Evolutionary conservation across 2,329 filamentous ascomycete species (phyloP).

Genomic region (Botryotinia convoluta): DNA sequence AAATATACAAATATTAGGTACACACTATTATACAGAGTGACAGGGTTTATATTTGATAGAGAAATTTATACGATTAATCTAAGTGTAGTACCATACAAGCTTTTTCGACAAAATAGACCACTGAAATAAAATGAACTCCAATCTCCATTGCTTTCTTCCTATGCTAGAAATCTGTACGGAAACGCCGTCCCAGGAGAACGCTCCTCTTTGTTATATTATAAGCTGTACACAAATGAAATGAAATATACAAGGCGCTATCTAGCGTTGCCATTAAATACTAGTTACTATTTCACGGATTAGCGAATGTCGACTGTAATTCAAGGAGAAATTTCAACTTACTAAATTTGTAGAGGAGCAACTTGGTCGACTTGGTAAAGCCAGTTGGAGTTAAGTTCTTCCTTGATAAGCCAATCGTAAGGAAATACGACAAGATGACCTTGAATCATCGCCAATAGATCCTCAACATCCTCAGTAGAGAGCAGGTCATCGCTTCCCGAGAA

Average conservation of each 20-base stretch:
- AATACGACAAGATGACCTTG: conserved; percentile 90
- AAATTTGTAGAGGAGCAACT: conserved; percentile 94
- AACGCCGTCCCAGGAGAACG: conserved; percentile 12
- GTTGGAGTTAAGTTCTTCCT: conserved; percentile 88
- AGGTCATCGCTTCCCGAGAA: conserved; percentile 70
- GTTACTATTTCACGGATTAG: conserved; percentile 59
- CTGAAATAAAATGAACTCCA: conserved; percentile 14
- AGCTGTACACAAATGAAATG: conserved; percentile 14
- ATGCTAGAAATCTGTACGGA: conserved; percentile 16
- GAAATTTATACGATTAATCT: conserved; percentile 7
- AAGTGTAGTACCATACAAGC: conserved; percentile 2
- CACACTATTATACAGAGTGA: not conserved
- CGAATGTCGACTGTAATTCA: conserved; percentile 92
- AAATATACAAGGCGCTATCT: conserved; percentile 15
- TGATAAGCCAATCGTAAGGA: conserved; percentile 92
- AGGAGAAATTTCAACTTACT: conserved; percentile 68
- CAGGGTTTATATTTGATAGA: conserved; percentile 3
- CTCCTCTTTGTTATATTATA: conserved; percentile 14
- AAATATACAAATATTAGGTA: conserved; percentile 11
- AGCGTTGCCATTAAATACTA: conserved; percentile 17
- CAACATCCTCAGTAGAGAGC: conserved; percentile 71
- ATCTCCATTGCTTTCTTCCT: conserved; percentile 13
- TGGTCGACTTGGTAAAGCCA: conserved; percentile 97
- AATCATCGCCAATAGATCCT: conserved; percentile 74
- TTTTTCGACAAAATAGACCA: conserved; percentile 12